Evolutionary conservation across 257 asterid species (phyloP).

Genomic region (Fraxinus americana): DNA sequence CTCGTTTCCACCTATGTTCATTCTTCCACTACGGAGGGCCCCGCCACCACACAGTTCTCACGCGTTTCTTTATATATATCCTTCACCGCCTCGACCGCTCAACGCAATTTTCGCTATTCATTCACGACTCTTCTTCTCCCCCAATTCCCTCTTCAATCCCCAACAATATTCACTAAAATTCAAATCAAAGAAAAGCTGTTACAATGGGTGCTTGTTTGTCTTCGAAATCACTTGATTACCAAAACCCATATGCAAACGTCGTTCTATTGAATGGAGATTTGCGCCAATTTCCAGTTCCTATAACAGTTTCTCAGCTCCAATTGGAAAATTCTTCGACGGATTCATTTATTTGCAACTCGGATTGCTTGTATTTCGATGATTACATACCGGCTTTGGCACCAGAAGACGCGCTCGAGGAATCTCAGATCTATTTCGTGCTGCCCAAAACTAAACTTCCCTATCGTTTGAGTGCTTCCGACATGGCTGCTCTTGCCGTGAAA

Average conservation of each 20-base stretch:
- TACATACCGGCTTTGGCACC: conserved; percentile 49
- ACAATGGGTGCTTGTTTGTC: conserved; percentile 59
- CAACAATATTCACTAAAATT: no score
- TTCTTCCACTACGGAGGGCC: no score
- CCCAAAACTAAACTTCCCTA: conserved; percentile 48
- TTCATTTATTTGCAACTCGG: conserved; percentile 60
- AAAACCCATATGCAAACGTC: conserved; percentile 39
- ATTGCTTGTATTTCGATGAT: conserved; percentile 54
- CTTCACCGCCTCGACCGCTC: no score
- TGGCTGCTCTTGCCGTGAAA: conserved; percentile 81
- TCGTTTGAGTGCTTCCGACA: conserved; percentile 61
- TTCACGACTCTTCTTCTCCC: no score
- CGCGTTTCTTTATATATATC: no score
- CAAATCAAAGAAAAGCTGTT: neutral
- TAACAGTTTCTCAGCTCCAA: conserved; percentile 38
- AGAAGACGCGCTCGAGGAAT: conserved; percentile 42
- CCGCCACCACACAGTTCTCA: no score
- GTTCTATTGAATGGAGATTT: conserved; percentile 49
- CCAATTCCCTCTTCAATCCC: no score
- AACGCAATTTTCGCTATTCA: no score
- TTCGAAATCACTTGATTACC: conserved; percentile 22
- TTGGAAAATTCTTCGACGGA: conserved; percentile 25
- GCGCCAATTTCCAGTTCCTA: conserved; percentile 45
- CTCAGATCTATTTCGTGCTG: conserved; percentile 64
- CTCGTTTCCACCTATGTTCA: no score